Base-by-base conservation (phyloP, 2,329 filamentous ascomycete genomes). In the Rutstroemia sp. region DNA sequence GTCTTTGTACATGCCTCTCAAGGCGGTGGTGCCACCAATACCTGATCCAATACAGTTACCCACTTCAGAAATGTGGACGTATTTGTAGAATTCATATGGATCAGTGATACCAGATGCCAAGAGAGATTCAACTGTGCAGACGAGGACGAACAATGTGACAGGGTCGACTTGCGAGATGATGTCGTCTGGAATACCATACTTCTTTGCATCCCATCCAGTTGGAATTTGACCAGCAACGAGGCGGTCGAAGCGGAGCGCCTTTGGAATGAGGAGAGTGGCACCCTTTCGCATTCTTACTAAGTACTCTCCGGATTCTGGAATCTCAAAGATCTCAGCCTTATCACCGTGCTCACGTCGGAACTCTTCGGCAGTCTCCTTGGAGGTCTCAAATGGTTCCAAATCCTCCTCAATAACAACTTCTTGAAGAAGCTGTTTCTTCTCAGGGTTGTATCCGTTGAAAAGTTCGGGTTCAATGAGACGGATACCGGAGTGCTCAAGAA, bases 81-180 rank as follows among this genome's bases (percentile, higher is more conserved):
- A 99, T 78, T 97, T 92, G 83, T 99, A 99, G 77, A 99, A 97
- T 76, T 99, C 94, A 70, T 97, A 99, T 19, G 94, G 95, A 70
- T 99, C 95, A 25, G 94, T 97, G 72, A 99, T 92, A 84, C 94
- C 94, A 61, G 89, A 87, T 30, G 90, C 87, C 51, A 99, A 80
- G 7, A 99, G 85, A 58, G 92, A 86, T 73, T 99, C 95, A 1
- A 88, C 90, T 48, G 92, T 95, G 54, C 89, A 95, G 48, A 97
- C 92, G 47, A 99, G 87, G 30, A 97, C 89, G 70, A 89, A 99
- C 49, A 99, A 81, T 1, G 94, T 96, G 64, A 97, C 92, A 5
- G 92, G 94, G 69, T 99, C 95, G 61, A 99, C 94, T 72, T 99
- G 94, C 42, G 87, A 88, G 71, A 99, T 94, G 71, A 99, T 99